Evolutionary conservation across 176 grass and related monocot species (phyloP).

Genomic region (Rhynchospora pubera): DNA sequence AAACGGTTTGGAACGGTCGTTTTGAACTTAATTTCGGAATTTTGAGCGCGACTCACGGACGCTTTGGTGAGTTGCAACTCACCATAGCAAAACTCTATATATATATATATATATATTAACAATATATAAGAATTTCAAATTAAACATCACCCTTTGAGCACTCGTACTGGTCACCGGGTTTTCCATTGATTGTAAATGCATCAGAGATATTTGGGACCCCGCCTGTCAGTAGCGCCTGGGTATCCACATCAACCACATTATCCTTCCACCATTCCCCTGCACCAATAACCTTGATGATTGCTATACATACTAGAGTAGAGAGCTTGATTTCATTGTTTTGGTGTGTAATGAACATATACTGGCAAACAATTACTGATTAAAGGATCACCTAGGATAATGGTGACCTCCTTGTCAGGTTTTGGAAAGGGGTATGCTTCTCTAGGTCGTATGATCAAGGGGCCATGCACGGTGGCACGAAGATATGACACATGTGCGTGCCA

Average conservation of each 20-base stretch:
- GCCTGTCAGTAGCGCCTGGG: slow-evolving; percentile 21
- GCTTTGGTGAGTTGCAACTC: too few relatives aligned
- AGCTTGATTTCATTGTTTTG: not conserved
- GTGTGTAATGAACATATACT: not conserved
- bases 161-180: slow-evolving; percentile 20
- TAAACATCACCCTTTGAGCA: slow-evolving; percentile 13
- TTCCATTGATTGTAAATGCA: slow-evolving; percentile 55
- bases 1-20: too few relatives aligned
- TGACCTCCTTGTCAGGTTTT: slow-evolving; percentile 33
- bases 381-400: slow-evolving; percentile 34
- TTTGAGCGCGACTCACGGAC: too few relatives aligned
- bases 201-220: slow-evolving; percentile 22
- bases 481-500: slow-evolving; percentile 52
- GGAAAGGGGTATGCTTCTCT: slow-evolving; percentile 36
- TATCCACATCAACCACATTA: slow-evolving; percentile 39
- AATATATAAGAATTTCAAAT: not conserved
- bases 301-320: too few relatives aligned
- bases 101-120: not conserved
- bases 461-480: slow-evolving; percentile 42
- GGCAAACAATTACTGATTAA: not conserved
- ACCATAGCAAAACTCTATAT: too few relatives aligned
- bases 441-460: slow-evolving; percentile 39
- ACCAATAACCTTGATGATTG: too few relatives aligned
- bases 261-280: slow-evolving; percentile 51
- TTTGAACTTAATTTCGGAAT: too few relatives aligned